Percentiles rank a stretch among this genome's conserved stretches.
Conservation (phyloP, 768 basidiomycete genomes). For the Lactarius sp. region DNA sequence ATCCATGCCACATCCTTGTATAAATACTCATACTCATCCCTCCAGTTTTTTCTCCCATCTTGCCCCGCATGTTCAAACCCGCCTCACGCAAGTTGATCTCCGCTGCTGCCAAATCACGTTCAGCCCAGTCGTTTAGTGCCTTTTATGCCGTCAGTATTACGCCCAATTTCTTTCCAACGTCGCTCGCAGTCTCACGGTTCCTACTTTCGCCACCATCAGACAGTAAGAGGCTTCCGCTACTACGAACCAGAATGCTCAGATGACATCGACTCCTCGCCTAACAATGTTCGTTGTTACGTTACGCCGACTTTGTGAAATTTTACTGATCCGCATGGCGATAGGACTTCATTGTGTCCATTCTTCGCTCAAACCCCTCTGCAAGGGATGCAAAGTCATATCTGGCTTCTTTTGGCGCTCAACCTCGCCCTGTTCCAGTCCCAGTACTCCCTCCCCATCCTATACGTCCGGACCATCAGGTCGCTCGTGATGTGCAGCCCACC, state of each 20-base stretch:
- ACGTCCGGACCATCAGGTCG: conserved; percentile 31
- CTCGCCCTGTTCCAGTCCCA: conserved; percentile 25
- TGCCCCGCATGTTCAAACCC: conserved; percentile 29
- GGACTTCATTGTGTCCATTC: conserved; percentile 96
- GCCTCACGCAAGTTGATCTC: conserved; percentile 33
- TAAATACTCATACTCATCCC: not conserved
- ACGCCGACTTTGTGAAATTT: conserved; percentile 8
- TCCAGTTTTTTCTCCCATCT: not conserved
- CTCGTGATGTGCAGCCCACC: conserved; percentile 29
- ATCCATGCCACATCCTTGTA: conserved; percentile 10
- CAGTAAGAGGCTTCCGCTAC: conserved; percentile 19
- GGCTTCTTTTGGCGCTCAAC: conserved; percentile 79
- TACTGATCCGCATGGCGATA: conserved; percentile 32
- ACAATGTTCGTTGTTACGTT: conserved; percentile 13
- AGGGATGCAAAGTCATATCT: conserved; percentile 90
- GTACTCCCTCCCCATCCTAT: conserved; percentile 31
- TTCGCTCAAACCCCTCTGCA: conserved; percentile 86
- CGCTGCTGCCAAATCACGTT: conserved; percentile 13
- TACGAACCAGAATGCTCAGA: conserved; percentile 15
- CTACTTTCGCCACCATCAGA: conserved; percentile 4
- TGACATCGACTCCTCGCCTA: conserved; percentile 10
- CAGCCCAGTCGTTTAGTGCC: conserved; percentile 42
- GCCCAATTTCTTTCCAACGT: not conserved
- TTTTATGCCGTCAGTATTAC: conserved; percentile 49
- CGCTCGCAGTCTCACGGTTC: not conserved